phyloP scores from a whole-genome alignment of 805 yeast genomes.

The Jamesozyma hellenica region DNA sequence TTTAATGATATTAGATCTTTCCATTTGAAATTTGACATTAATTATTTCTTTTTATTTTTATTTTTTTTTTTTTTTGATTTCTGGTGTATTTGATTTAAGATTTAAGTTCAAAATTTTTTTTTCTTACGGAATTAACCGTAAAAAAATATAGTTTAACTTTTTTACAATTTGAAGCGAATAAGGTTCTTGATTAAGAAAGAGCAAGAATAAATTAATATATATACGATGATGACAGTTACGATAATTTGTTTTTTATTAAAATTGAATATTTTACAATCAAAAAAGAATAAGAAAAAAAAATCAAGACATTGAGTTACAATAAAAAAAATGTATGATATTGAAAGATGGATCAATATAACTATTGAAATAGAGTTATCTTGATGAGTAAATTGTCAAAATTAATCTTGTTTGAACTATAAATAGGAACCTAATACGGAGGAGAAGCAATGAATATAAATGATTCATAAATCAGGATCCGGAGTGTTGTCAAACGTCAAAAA shows the following conservation, averaged over 20 bases:
- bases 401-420: conserved; percentile 73
- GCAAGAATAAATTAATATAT: too few relatives aligned
- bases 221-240: too few relatives aligned
- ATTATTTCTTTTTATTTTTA: too few relatives aligned
- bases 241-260: too few relatives aligned
- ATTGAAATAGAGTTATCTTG: conserved; percentile 36
- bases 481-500: conserved; percentile 12
- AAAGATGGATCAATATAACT: conserved; percentile 59
- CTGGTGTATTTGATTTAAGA: too few relatives aligned
- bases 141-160: too few relatives aligned
- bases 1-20: conserved; percentile 41
- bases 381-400: conserved; percentile 61
- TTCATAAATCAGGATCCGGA: conserved; percentile 14
- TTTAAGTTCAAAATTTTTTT: too few relatives aligned
- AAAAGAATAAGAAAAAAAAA: conserved; percentile 4
- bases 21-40: conserved; percentile 37
- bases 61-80: too few relatives aligned
- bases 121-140: too few relatives aligned
- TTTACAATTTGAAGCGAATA: too few relatives aligned
- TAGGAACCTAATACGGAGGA: conserved; percentile 40
- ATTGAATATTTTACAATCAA: too few relatives aligned
- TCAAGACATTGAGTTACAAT: conserved; percentile 27
- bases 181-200: too few relatives aligned
- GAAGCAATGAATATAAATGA: not conserved
- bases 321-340: conserved; percentile 21